phyloP scores from a whole-genome alignment of 2,329 filamentous ascomycete genomes.

The Didymellaceae sp. region DNA sequence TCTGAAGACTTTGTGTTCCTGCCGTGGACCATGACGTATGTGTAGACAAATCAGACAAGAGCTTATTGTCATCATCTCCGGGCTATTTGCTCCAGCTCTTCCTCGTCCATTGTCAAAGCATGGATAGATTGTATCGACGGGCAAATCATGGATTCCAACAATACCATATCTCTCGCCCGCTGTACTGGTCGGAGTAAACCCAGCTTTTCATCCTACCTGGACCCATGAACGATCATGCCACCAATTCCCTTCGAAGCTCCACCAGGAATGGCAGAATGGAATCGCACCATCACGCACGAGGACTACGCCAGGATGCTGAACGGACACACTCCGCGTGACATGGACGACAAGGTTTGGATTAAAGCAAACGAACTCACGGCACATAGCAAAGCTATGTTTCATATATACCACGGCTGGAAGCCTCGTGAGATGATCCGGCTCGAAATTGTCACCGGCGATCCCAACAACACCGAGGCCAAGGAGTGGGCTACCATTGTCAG shows the following conservation, averaged over 20 bases:
- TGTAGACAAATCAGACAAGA: conserved; percentile 6
- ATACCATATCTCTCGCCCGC: background rate
- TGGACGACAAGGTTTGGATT: conserved; percentile 19
- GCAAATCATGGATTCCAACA: background rate
- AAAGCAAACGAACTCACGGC: conserved; percentile 7
- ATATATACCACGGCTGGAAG: conserved; percentile 16
- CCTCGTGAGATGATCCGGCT: conserved; percentile 10
- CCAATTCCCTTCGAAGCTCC: conserved; percentile 11
- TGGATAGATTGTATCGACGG: background rate
- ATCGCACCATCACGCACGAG: conserved; percentile 14
- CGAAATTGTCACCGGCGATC: conserved; percentile 15
- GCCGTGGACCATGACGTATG: too few relatives aligned
- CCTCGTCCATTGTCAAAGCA: background rate
- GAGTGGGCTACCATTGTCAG: conserved; percentile 22
- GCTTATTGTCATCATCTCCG: conserved; percentile 6
- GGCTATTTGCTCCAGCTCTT: conserved; percentile 6
- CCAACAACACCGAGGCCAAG: conserved; percentile 16
- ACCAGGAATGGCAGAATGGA: conserved; percentile 18
- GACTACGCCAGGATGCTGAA: conserved; percentile 21
- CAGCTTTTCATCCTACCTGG: background rate
- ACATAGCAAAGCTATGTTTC: conserved; percentile 7
- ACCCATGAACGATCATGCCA: conserved; percentile 1
- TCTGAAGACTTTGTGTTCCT: too few relatives aligned
- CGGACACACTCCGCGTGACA: conserved; percentile 11
- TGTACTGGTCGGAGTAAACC: background rate